Percentiles rank a stretch among this genome's conserved stretches.
phyloP scores from a whole-genome alignment of 306 rosid genomes.

The Aeschynomene evenia region DNA sequence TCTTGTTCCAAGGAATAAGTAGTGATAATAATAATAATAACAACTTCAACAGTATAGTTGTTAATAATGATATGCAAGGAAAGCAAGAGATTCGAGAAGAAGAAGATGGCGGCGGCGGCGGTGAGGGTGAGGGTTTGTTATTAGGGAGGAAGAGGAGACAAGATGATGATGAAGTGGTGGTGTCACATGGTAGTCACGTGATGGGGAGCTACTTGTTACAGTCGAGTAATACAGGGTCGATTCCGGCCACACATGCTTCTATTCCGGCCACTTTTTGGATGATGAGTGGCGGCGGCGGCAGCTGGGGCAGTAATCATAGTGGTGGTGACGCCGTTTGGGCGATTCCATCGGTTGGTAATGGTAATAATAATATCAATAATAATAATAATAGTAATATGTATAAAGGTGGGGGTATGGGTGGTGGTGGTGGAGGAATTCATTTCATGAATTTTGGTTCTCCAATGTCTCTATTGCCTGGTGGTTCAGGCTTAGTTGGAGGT shows the following conservation, averaged over 20 bases:
- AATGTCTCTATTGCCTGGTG: slow-evolving; percentile 48
- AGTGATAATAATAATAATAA: not conserved
- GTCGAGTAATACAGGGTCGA: slow-evolving; percentile 49
- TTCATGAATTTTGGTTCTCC: slow-evolving; percentile 69
- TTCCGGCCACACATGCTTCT: slow-evolving; percentile 51
- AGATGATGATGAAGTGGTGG: slow-evolving; percentile 48
- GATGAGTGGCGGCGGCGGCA: slow-evolving; percentile 35
- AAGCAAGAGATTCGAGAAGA: slow-evolving; percentile 47
- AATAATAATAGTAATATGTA: slow-evolving; percentile 39
- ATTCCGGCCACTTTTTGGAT: slow-evolving; percentile 60
- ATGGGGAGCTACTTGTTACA: slow-evolving; percentile 55
- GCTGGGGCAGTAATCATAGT: not conserved
- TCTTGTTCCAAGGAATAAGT: slow-evolving; percentile 36
- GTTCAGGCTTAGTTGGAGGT: slow-evolving; percentile 30
- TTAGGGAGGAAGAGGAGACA: slow-evolving; percentile 48
- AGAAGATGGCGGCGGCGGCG: not conserved
- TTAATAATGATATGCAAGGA: slow-evolving; percentile 34
- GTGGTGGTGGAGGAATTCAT: slow-evolving; percentile 38
- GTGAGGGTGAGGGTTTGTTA: not conserved
- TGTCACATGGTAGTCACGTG: slow-evolving; percentile 32
- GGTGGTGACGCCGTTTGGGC: slow-evolving; percentile 30
- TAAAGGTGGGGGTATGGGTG: slow-evolving; percentile 31
- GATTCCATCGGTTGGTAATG: slow-evolving; percentile 28
- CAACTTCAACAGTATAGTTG: slow-evolving; percentile 44
- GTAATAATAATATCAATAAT: too few relatives aligned